Base-by-base conservation (phyloP, 1,139 yeast species). In the Diutina sp. region DNA sequence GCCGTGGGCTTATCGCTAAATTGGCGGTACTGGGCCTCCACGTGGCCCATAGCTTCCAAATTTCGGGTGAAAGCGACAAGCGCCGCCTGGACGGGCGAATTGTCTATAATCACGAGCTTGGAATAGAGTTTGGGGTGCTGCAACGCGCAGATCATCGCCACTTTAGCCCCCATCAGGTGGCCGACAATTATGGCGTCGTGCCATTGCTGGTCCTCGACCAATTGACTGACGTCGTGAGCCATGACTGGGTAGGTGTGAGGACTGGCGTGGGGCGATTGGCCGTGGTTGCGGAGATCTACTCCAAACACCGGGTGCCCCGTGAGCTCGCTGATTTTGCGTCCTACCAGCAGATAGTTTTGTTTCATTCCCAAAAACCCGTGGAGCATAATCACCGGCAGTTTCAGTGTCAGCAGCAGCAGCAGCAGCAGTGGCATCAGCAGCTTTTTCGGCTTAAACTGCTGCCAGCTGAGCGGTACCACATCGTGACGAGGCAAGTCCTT, bases 151-250 rank as follows among this genome's bases (percentile, higher is more conserved):
- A 76, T 58, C 82, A 79, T 78, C 6, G 80, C 74, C 6, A 75
- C 74, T 59, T 79, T 79, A 7, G 82, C 83, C 0, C 84, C 84
- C 74, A 80, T 72, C 30, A 80, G 77, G 61, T 79, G 82, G 0
- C 84, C 84, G 9, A 76, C 72, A 30, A 79, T 57, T 7, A 63
- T 58, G 14, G 70, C 71, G 12, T 56, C 41, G 66, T 62, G 5
- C 60, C 56, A 63, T 70, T 66, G 29, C 1, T 6, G 46, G 16
- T 68, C 66, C 18, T 65, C 60, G 14, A 78, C 59, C 56, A 73
- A 72, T 44, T 64, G 60, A 16, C 69, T 64, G 16, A 80, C 70
- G 61, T 82, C 86, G 4, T 65, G 62, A 1, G 79, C 74, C 71
- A 80, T 65, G 2, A 74, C 67, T 8, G 60, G 46, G 61, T 80